phyloP scores from a whole-genome alignment of 768 basidiomycete genomes.

The Mycena rosella region DNA sequence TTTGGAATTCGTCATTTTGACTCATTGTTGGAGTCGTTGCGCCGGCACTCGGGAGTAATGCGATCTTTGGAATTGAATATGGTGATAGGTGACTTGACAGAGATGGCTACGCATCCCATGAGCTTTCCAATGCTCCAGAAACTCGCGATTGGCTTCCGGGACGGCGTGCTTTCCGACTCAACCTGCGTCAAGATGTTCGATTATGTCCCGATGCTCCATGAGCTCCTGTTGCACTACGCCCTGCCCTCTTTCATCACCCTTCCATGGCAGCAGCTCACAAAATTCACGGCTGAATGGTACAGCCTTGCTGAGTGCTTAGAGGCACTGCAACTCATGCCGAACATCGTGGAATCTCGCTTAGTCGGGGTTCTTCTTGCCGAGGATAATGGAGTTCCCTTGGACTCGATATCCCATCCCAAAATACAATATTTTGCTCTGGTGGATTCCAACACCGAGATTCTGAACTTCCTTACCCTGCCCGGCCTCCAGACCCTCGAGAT shows the following conservation, averaged over 20 bases:
- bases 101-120: neutral
- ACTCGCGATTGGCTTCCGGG: neutral
- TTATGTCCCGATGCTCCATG: neutral
- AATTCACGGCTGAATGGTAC: constrained; percentile 24
- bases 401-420: neutral
- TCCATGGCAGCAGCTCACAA: constrained; percentile 21
- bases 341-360: constrained; percentile 8
- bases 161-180: too few relatives aligned
- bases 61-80: neutral
- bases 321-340: constrained; percentile 9
- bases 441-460: neutral
- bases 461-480: neutral
- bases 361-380: neutral
- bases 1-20: neutral
- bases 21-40: neutral
- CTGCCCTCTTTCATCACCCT: constrained; percentile 1
- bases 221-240: neutral
- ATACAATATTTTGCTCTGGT: constrained; percentile 11
- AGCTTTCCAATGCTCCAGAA: constrained; percentile 3
- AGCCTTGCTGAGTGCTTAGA: neutral
- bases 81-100: neutral
- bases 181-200: neutral
- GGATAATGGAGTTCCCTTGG: neutral
- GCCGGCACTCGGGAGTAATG: neutral
- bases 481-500: neutral